Evolutionary conservation across 768 basidiomycete genomes (phyloP).

Genomic region (Kondoa malvinella): DNA sequence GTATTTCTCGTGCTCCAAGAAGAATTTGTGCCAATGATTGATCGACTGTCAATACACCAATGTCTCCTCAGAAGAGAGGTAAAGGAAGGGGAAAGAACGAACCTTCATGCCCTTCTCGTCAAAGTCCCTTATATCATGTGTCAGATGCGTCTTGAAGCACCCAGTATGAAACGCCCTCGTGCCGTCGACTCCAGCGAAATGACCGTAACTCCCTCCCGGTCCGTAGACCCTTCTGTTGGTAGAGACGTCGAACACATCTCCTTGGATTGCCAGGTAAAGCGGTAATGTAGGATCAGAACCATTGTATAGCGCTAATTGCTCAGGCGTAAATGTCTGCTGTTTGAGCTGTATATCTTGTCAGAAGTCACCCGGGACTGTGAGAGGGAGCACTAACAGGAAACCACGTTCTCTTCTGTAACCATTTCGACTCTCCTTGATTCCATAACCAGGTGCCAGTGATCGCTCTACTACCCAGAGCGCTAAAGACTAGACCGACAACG

Average conservation of each 20-base stretch:
- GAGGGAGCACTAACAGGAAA: neutral
- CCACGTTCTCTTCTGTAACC: neutral
- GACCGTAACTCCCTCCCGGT: conserved; percentile 16
- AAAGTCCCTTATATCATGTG: conserved; percentile 76
- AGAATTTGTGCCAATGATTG: conserved; percentile 79
- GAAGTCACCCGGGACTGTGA: neutral
- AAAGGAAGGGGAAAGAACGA: neutral
- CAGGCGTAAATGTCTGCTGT: conserved; percentile 47
- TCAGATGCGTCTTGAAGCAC: conserved; percentile 76
- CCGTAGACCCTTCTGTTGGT: conserved; percentile 59
- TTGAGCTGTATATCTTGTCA: neutral
- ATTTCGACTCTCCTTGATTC: neutral
- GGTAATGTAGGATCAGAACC: conserved; percentile 50
- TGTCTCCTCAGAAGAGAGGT: neutral
- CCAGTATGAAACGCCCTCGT: conserved; percentile 83
- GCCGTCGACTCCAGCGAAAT: conserved; percentile 15
- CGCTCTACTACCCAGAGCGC: neutral
- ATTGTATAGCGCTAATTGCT: conserved; percentile 48
- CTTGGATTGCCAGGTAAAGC: conserved; percentile 77
- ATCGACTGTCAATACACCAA: conserved; percentile 42
- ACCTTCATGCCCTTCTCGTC: conserved; percentile 54
- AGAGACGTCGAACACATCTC: conserved; percentile 84
- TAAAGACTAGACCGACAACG: neutral
- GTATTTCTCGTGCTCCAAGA: conserved; percentile 63
- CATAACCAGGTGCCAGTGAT: neutral